Conservation (phyloP, 495 filamentous ascomycete species). For the Talaromyces stipitatus region DNA sequence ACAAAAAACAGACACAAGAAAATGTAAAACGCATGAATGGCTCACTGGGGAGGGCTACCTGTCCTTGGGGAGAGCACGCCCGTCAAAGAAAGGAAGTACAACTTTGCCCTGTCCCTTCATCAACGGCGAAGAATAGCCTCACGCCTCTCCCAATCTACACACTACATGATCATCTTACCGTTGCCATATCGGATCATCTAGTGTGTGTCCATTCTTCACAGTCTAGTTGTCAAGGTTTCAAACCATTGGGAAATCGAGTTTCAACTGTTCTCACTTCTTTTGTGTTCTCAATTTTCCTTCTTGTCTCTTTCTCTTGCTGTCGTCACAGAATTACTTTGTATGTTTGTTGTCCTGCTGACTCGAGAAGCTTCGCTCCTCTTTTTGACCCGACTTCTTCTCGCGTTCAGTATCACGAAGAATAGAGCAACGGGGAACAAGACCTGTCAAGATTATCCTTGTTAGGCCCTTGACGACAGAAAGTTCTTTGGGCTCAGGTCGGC, state of each 20-base stretch:
- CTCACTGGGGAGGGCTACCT: too few species aligned
- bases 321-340: not conserved
- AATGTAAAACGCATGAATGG: too few species aligned
- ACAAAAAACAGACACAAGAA: too few species aligned
- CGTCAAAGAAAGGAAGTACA: too few species aligned
- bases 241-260: not conserved
- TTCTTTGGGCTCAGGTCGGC: not conserved
- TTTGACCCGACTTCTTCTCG: not conserved
- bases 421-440: not conserved
- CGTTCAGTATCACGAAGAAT: not conserved
- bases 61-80: too few species aligned
- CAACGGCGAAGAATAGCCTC: not conserved
- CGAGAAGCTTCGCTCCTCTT: not conserved
- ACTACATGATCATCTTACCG: not conserved
- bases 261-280: not conserved
- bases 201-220: not conserved
- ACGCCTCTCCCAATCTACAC: not conserved
- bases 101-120: not conserved
- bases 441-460: not conserved
- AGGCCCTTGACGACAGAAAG: not conserved
- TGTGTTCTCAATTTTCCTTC: not conserved
- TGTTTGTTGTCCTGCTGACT: too few species aligned
- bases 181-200: not conserved
- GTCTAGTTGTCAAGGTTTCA: not conserved
- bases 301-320: too few species aligned